phyloP scores from a whole-genome alignment of 306 rosid species.

The Prunus mume region DNA sequence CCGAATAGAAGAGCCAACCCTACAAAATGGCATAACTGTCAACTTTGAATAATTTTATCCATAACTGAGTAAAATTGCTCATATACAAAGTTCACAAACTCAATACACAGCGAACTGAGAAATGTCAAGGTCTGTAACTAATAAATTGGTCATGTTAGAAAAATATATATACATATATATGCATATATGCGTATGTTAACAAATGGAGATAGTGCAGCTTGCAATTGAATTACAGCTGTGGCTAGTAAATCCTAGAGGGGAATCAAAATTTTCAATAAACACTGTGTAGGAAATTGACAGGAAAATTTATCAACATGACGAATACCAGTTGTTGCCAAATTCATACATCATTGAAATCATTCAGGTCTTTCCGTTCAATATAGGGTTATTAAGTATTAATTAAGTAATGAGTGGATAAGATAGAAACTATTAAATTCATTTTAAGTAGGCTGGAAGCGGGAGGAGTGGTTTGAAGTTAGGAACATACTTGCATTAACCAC shows the following conservation, averaged over 20 bases:
- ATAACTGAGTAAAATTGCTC: background rate
- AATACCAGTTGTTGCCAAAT: background rate
- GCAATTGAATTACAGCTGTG: background rate
- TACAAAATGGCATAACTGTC: constrained; percentile 32
- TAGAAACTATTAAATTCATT: background rate
- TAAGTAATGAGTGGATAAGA: background rate
- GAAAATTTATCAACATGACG: background rate
- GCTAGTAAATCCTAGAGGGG: background rate
- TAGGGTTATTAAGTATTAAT: too few relatives aligned
- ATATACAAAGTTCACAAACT: background rate
- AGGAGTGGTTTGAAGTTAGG: constrained; percentile 25
- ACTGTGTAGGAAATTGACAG: background rate
- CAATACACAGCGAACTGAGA: background rate
- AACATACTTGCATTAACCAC: constrained; percentile 97
- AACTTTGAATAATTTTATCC: constrained; percentile 13
- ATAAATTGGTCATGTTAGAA: background rate
- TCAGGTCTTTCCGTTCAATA: background rate
- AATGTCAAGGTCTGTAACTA: background rate
- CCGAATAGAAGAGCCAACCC: constrained; percentile 99
- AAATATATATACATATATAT: background rate
- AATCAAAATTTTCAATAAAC: background rate
- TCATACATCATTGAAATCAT: background rate
- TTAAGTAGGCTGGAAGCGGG: constrained; percentile 7
- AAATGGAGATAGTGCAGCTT: background rate
- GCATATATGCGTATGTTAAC: background rate